Evolutionary conservation across 768 basidiomycete genomes (phyloP), one percentile per base, ranked within the genome.

Genomic region (Strobilomyces echinocephalus): DNA sequence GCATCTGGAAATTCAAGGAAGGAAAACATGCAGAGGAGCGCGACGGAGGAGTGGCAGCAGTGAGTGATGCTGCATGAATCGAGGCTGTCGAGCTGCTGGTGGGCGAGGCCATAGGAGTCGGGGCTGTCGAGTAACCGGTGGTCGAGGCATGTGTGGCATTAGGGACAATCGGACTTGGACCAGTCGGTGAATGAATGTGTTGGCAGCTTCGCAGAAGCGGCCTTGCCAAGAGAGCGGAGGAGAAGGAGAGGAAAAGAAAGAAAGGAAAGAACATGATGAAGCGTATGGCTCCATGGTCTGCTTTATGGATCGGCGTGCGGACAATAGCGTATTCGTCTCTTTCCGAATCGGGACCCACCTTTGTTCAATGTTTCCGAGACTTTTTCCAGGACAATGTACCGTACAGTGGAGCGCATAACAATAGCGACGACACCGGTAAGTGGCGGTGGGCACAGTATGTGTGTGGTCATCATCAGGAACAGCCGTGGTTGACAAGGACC

Each of bases 1-100:
- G 87, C 81, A 81, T 86, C 10, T 59, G 64, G 60, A 86, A 87
- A 2, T 72, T 62, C 35, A 76, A 46, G 20, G 71, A 67, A 34
- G 74, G 76, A 60, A 72, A 74, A 48, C 76, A 78, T n/a, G 35
- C 18, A 5, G 56, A 39, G 1, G 48, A 51, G 8, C 12, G 3
- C 7, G 45, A 8, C 35, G 11, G 12, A 26, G 42, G 15, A 21
- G 41, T 8, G 16, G 4, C 24, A 2, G 46, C 35, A 21, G 30
- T 8, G 30, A 5, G 30, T 30, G 30, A 30, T 9, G 30, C 7
- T 1, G 30, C 30, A 30, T 6, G 30, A 9, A 5, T 30, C 30
- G 30, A 30, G 30, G 30, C 30, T 30, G 9, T 30, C 30, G 30
- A 30, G 30, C 7, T 30, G 30, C 30, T 30, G 30, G 30, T 30